Percentiles rank a stretch among this genome's conserved stretches.
Evolutionary conservation across 2,329 filamentous ascomycete genomes (phyloP).

Genomic region (Phyllosticta capitalensis): DNA sequence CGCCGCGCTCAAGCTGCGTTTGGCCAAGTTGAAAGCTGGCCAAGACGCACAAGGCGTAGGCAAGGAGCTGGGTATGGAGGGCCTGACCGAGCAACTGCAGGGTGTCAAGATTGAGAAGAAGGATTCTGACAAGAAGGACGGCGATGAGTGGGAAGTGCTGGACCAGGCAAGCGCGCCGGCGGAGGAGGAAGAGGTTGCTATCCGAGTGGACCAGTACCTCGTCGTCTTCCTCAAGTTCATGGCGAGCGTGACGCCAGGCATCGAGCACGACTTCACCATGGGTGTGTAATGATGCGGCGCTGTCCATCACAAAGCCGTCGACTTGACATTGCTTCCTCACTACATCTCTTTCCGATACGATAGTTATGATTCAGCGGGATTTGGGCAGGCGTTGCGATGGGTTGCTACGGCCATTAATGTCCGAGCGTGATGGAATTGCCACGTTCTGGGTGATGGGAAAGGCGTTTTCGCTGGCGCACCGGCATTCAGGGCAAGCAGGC

Average conservation of each 20-base stretch:
- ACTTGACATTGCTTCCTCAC: background rate
- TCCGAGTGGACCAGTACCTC: slow-evolving; percentile 79
- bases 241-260: slow-evolving; percentile 75
- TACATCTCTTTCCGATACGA: background rate
- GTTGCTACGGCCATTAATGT: background rate
- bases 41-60: slow-evolving; percentile 39
- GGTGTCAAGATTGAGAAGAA: slow-evolving; percentile 46
- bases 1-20: slow-evolving; percentile 77
- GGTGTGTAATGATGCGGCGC: slow-evolving; percentile 51
- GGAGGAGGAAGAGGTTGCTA: slow-evolving; percentile 69
- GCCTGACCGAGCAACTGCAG: slow-evolving; percentile 71
- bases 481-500: background rate
- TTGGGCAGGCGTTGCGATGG: background rate
- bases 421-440: background rate
- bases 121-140: slow-evolving; percentile 35
- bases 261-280: slow-evolving; percentile 98
- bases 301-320: background rate
- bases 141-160: slow-evolving; percentile 56
- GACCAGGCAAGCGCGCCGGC: slow-evolving; percentile 45
- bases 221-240: slow-evolving; percentile 78
- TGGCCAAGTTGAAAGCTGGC: slow-evolving; percentile 66
- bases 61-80: slow-evolving; percentile 62
- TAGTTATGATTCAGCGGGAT: background rate
- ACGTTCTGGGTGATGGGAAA: background rate
- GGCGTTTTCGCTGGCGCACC: slow-evolving; percentile 4